Conservation (phyloP, 345 rosid genomes). For the Eutrema japonicum region DNA sequence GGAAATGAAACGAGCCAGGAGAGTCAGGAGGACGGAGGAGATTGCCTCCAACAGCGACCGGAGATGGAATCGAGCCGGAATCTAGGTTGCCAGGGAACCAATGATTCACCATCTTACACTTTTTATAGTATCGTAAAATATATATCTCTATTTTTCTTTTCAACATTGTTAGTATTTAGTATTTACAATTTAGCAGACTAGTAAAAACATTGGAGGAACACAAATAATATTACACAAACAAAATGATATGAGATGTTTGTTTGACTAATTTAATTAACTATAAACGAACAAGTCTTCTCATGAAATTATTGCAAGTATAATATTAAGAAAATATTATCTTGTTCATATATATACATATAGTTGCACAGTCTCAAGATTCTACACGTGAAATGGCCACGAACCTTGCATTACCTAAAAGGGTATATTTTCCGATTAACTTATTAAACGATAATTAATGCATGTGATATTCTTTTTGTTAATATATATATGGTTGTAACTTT, state of each 20-base stretch:
- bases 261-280: not conserved
- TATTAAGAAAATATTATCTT: not conserved
- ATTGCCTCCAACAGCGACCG: no score
- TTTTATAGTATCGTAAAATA: no score
- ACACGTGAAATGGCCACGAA: slow-evolving; percentile 45
- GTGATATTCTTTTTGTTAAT: slow-evolving; percentile 15
- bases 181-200: not conserved
- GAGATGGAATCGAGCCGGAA: no score
- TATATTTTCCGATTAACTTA: not conserved
- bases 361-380: slow-evolving; percentile 24
- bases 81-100: no score
- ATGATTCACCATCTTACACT: no score
- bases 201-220: not conserved
- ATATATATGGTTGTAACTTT: not conserved
- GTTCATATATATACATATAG: slow-evolving; percentile 10
- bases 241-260: not conserved
- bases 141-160: no score
- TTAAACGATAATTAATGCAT: slow-evolving; percentile 9
- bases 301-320: not conserved
- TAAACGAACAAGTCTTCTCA: not conserved
- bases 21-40: no score
- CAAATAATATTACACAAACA: not conserved
- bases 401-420: slow-evolving; percentile 12
- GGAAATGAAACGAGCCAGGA: no score
- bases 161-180: not conserved